Evolutionary conservation across 306 rosid species (phyloP), one percentile per base, ranked within the genome.

Genomic region (Citrullus amarus): DNA sequence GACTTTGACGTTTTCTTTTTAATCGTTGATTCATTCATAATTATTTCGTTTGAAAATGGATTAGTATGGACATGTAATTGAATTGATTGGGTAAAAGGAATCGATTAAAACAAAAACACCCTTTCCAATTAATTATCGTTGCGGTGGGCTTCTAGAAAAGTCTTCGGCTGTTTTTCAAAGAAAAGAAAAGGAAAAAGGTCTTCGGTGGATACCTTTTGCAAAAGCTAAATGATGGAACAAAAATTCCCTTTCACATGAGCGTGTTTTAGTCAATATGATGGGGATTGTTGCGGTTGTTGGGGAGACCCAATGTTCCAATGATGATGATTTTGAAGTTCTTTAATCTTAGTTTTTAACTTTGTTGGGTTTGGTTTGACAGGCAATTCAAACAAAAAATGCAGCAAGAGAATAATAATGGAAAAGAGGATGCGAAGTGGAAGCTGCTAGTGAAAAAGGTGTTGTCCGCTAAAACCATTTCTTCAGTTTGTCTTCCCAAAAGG

Each of bases 401-500:
- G 82, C 83, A 82, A n/a, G 88, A 86, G 79, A 80, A 76, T 22
- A 80, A 76, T 22, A 65, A 67, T 18, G 82, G 70, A 77, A 88
- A 83, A 79, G 88, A 86, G 18, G 89, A 88, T 69, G 69, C 75
- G 4, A 84, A 57, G 80, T 88, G 91, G 91, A 84, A 75, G 71
- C 51, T 88, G 72, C 79, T 88, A 82, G 89, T 84, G 28, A 81
- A 81, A 78, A 88, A 85, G 69, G 91, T 85, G 54, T 30, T 80
- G 12, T 77, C 83, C 4, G 83, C 84, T 6, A 87, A 50, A 46
- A 62, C 80, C 5, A 39, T 77, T 9, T 46, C 67, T 17, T 58
- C 60, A 2, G n/a, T 77, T 1, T 28, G 30, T 77, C 20, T 77
- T 41, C 44, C 53, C 38, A 77, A 44, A 62, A 77, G 73, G 73